phyloP scores from a whole-genome alignment of 306 rosid genomes.

The Acmispon strigosus region DNA sequence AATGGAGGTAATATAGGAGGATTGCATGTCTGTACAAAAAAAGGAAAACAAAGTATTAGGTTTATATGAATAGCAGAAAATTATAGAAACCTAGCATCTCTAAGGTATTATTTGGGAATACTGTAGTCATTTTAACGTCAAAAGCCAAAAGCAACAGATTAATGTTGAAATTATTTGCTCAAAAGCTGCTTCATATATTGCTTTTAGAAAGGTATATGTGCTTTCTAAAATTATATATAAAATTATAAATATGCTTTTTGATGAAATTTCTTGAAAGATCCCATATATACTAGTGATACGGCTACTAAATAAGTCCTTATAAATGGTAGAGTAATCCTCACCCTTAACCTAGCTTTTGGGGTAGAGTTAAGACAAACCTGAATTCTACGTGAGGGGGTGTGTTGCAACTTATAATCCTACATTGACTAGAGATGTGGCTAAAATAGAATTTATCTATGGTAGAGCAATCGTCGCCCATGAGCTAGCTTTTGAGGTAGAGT shows the following conservation, averaged over 20 bases:
- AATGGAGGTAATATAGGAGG: constrained; percentile 53
- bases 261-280: not conserved
- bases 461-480: too few relatives aligned
- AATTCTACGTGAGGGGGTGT: too few relatives aligned
- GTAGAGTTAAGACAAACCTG: too few relatives aligned
- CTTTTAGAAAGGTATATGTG: not conserved
- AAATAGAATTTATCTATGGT: too few relatives aligned
- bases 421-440: too few relatives aligned
- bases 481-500: too few relatives aligned
- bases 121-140: not conserved
- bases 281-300: too few relatives aligned
- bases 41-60: constrained; percentile 1
- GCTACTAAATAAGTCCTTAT: too few relatives aligned
- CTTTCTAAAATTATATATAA: not conserved
- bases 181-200: not conserved
- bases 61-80: not conserved
- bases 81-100: not conserved
- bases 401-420: too few relatives aligned
- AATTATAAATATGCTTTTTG: not conserved
- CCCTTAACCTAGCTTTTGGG: too few relatives aligned
- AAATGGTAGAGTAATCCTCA: too few relatives aligned
- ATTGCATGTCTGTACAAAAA: constrained; percentile 31
- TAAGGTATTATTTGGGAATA: not conserved
- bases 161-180: not conserved
- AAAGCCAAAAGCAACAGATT: not conserved